These are phyloP conservation scores for Neurospora pannonica DNA, from an alignment of 495 filamentous ascomycete genomes.

Conservation along the genomic window DNA sequence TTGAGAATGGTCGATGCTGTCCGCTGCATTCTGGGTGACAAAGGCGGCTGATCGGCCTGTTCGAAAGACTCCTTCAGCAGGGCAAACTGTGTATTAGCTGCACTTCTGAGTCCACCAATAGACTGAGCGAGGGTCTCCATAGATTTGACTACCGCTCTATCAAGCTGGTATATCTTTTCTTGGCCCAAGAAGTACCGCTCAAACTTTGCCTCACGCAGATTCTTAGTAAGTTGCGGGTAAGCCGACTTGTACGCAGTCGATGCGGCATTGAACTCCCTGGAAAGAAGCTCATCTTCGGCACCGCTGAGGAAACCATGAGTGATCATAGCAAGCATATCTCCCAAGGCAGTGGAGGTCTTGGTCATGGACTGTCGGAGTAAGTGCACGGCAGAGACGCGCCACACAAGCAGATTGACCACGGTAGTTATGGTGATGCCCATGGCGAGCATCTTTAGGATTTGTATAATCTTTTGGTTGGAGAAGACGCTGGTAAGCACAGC, in stretches of 20 bases:
- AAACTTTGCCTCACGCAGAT: conserved; percentile 77
- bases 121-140: conserved; percentile 83
- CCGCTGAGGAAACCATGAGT: conserved; percentile 80
- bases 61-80: conserved; percentile 55
- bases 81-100: conserved; percentile 79
- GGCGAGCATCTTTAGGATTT: conserved; percentile 83
- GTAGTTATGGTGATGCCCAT: conserved; percentile 76
- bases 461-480: conserved; percentile 70
- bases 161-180: conserved; percentile 71
- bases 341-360: conserved; percentile 64
- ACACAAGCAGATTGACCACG: conserved; percentile 65
- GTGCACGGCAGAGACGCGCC: conserved; percentile 70
- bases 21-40: conserved; percentile 24
- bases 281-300: conserved; percentile 64
- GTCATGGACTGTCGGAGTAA: conserved; percentile 68
- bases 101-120: conserved; percentile 83
- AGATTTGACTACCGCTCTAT: conserved; percentile 71
- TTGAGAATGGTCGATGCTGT: conserved; percentile 23
- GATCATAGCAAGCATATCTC: conserved; percentile 72
- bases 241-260: conserved; percentile 57
- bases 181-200: conserved; percentile 82
- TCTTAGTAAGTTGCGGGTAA: conserved; percentile 66
- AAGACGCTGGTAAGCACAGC: conserved; percentile 72
- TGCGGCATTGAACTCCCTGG: conserved; percentile 52
- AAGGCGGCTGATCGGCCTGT: conserved; percentile 14